phyloP scores from a whole-genome alignment of 140 eudicot species.

The Bidens hawaiensis region DNA sequence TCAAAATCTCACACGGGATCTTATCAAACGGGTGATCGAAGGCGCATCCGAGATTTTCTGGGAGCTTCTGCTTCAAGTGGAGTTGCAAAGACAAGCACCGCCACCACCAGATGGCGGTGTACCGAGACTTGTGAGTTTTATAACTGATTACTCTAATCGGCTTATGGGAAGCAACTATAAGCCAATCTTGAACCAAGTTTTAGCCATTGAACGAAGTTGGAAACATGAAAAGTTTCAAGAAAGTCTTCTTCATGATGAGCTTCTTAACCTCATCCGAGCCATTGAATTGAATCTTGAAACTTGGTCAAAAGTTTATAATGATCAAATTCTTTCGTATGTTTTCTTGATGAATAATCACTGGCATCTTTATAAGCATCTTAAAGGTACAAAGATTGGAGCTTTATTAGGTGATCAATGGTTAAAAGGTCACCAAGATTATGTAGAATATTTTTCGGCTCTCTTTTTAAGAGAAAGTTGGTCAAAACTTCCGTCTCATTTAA shows the following conservation, averaged over 20 bases:
- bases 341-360: conserved; percentile 95
- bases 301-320: conserved; percentile 81
- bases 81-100: conserved; percentile 81
- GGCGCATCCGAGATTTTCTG: conserved; percentile 94
- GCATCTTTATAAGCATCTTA: conserved; percentile 80
- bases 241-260: conserved; percentile 64
- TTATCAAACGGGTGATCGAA: conserved; percentile 84
- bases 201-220: conserved; percentile 95
- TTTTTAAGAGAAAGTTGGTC: conserved; percentile 84
- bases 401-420: conserved; percentile 83
- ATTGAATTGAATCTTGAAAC: conserved; percentile 72
- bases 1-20: conserved; percentile 85
- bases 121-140: conserved; percentile 79
- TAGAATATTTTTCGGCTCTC: conserved; percentile 51
- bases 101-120: conserved; percentile 91
- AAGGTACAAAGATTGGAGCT: conserved; percentile 79
- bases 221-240: conserved; percentile 91
- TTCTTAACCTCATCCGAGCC: conserved; percentile 67
- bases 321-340: conserved; percentile 37
- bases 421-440: conserved; percentile 63
- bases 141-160: conserved; percentile 83
- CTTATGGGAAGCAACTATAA: conserved; percentile 86
- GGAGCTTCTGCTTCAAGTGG: conserved; percentile 95
- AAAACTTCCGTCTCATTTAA: conserved; percentile 78
- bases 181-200: conserved; percentile 75